Conservation (phyloP, 1,284 basidiomycete species). For the Ustanciosporium gigantosporum region DNA sequence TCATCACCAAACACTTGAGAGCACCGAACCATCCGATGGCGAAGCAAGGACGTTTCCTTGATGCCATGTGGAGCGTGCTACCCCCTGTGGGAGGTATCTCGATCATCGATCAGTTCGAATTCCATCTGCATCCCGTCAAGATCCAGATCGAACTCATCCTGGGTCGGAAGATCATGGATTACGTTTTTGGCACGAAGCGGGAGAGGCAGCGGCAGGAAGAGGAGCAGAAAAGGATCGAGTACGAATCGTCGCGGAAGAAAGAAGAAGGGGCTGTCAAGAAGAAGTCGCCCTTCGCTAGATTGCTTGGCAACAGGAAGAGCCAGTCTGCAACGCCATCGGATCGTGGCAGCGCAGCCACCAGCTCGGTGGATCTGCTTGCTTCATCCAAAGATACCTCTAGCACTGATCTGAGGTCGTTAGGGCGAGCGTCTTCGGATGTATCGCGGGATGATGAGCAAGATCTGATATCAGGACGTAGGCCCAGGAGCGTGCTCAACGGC, state of each 20-base stretch:
- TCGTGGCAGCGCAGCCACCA: neutral
- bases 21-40: slow-evolving; percentile 47
- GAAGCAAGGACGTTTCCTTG: slow-evolving; percentile 46
- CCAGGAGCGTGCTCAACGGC: neutral
- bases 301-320: slow-evolving; percentile 18
- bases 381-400: slow-evolving; percentile 1
- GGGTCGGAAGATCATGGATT: slow-evolving; percentile 82
- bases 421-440: slow-evolving; percentile 16
- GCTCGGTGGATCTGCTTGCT: neutral
- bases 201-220: slow-evolving; percentile 37
- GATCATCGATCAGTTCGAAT: slow-evolving; percentile 81
- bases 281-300: slow-evolving; percentile 34
- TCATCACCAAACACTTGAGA: slow-evolving; percentile 70
- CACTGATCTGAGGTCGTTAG: slow-evolving; percentile 5
- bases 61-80: slow-evolving; percentile 52
- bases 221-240: slow-evolving; percentile 24
- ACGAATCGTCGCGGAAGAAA: slow-evolving; percentile 5
- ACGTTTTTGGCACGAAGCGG: slow-evolving; percentile 69
- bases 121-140: slow-evolving; percentile 74
- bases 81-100: slow-evolving; percentile 86
- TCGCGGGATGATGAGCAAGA: slow-evolving; percentile 20
- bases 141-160: slow-evolving; percentile 81
- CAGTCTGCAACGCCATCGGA: slow-evolving; percentile 1
- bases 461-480: slow-evolving; percentile 2
- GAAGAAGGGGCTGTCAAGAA: slow-evolving; percentile 13